Conservation (phyloP, 768 basidiomycete genomes). For the Kwoniella europaea region DNA sequence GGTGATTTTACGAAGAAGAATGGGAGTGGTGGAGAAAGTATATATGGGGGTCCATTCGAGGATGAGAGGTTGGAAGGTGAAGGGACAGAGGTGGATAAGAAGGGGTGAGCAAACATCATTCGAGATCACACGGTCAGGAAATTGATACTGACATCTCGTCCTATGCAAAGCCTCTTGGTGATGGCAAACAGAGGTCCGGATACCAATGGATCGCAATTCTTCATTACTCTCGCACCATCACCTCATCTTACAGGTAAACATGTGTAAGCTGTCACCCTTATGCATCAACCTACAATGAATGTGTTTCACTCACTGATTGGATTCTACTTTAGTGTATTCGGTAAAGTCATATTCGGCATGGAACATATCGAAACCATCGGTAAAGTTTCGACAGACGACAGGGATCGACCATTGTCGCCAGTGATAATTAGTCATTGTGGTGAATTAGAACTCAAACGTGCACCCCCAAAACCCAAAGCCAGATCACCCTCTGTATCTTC, state of each 20-base stretch:
- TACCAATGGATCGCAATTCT: slow-evolving; percentile 87
- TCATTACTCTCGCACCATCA: slow-evolving; percentile 77
- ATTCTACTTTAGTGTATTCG: slow-evolving; percentile 48
- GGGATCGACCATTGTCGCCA: slow-evolving; percentile 72
- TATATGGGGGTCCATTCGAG: slow-evolving; percentile 65
- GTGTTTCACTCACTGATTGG: not conserved
- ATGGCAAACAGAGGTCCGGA: slow-evolving; percentile 80
- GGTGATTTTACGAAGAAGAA: slow-evolving; percentile 74
- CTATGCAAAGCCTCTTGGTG: slow-evolving; percentile 68
- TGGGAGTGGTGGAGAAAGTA: slow-evolving; percentile 59
- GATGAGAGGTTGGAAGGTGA: slow-evolving; percentile 73
- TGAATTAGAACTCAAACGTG: slow-evolving; percentile 73
- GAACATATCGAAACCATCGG: slow-evolving; percentile 66
- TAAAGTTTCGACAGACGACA: slow-evolving; percentile 72
- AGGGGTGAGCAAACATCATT: slow-evolving; percentile 62
- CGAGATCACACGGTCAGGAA: not conserved
- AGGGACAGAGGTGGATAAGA: slow-evolving; percentile 61
- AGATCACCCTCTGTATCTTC: slow-evolving; percentile 22
- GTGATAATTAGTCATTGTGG: slow-evolving; percentile 78
- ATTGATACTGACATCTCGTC: slow-evolving; percentile 4
- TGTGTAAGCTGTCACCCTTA: slow-evolving; percentile 40
- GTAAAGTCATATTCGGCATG: slow-evolving; percentile 57
- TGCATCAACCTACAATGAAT: not conserved
- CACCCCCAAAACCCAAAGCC: slow-evolving; percentile 39
- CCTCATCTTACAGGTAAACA: slow-evolving; percentile 60